phyloP scores from a whole-genome alignment of 2,329 filamentous ascomycete genomes.

The Calonectria montana region DNA sequence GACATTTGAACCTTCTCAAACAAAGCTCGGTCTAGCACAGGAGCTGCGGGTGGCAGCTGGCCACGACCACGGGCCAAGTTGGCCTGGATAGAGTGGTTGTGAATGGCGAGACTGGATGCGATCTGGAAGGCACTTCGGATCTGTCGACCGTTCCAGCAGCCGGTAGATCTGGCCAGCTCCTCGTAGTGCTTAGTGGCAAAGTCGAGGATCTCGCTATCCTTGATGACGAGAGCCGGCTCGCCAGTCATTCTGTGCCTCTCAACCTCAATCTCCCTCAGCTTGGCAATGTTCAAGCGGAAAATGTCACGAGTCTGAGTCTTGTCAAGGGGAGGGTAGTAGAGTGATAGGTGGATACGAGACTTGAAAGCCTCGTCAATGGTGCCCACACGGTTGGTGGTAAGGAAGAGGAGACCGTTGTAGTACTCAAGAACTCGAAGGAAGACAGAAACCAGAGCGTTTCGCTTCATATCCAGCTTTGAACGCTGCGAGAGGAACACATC shows the following conservation, averaged over 20 bases:
- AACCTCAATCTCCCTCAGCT: slow-evolving; percentile 50
- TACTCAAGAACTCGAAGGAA: slow-evolving; percentile 61
- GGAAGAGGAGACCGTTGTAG: slow-evolving; percentile 59
- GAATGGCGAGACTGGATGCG: slow-evolving; percentile 51
- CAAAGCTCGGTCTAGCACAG: slow-evolving; percentile 49
- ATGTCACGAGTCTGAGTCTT: slow-evolving; percentile 53
- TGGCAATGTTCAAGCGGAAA: slow-evolving; percentile 53
- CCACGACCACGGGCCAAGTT: slow-evolving; percentile 47
- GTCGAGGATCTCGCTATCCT: slow-evolving; percentile 49
- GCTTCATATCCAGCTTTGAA: slow-evolving; percentile 45
- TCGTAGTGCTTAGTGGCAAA: slow-evolving; percentile 50
- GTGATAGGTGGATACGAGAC: slow-evolving; percentile 58
- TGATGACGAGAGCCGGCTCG: slow-evolving; percentile 48
- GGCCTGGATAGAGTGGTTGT: slow-evolving; percentile 47
- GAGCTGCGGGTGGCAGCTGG: slow-evolving; percentile 48
- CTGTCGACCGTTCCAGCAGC: slow-evolving; percentile 52
- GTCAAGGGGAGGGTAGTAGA: slow-evolving; percentile 56
- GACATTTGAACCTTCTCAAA: slow-evolving; percentile 58
- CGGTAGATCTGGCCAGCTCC: slow-evolving; percentile 41
- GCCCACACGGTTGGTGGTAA: slow-evolving; percentile 63
- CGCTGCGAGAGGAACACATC: slow-evolving; percentile 50
- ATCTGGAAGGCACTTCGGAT: slow-evolving; percentile 53
- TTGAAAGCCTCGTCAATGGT: slow-evolving; percentile 62
- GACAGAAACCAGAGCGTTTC: slow-evolving; percentile 54
- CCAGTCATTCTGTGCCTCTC: slow-evolving; percentile 51